Evolutionary conservation across 2,329 filamentous ascomycete genomes (phyloP).

Genomic region (Exophiala viscosa): DNA sequence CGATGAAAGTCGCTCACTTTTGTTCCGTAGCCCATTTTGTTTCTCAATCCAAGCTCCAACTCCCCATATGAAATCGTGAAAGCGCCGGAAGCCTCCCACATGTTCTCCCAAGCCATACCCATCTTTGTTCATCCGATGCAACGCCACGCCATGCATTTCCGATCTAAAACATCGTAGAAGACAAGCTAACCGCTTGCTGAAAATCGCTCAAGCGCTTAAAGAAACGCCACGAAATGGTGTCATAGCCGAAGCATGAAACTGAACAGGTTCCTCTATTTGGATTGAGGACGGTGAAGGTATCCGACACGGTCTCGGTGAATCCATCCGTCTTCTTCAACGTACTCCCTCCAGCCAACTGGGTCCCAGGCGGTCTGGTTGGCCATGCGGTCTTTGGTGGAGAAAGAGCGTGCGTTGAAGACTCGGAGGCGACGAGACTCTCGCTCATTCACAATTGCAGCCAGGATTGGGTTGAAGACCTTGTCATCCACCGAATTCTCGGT

Average conservation of each 20-base stretch:
- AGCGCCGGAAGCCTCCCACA: neutral
- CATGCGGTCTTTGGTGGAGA: conserved; percentile 23
- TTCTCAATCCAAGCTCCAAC: too few species aligned
- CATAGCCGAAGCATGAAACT: neutral
- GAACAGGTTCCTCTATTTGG: conserved; percentile 3
- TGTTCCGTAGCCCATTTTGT: neutral
- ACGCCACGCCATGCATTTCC: neutral
- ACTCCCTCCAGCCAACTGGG: conserved; percentile 23
- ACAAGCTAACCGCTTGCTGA: too few species aligned
- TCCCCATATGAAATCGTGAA: neutral
- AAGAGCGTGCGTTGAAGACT: conserved; percentile 8
- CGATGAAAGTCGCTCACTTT: too few species aligned
- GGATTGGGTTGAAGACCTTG: conserved; percentile 10
- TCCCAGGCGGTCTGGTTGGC: conserved; percentile 24
- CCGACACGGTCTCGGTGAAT: conserved; percentile 23
- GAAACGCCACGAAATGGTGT: neutral
- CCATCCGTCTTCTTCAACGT: conserved; percentile 12
- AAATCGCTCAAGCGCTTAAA: neutral
- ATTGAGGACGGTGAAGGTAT: conserved; percentile 17
- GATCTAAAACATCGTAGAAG: neutral
- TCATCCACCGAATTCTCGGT: neutral
- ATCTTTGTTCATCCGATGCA: neutral
- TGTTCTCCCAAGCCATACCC: neutral
- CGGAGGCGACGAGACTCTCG: conserved; percentile 24
- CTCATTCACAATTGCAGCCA: conserved; percentile 22